phyloP scores from a whole-genome alignment of 805 yeast species.

The Scheffersomyces ergatensis region DNA sequence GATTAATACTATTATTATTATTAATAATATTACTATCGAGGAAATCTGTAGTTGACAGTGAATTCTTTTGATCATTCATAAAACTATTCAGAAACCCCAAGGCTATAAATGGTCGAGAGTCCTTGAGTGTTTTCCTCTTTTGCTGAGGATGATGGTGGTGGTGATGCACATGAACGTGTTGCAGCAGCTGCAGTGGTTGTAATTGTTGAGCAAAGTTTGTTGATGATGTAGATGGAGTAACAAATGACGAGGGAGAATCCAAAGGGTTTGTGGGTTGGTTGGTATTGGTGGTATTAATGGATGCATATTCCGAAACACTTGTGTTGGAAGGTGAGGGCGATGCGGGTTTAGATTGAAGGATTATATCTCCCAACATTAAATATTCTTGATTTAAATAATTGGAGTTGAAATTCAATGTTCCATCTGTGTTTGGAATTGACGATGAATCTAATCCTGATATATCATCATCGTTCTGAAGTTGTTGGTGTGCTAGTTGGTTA shows the following conservation, averaged over 20 bases:
- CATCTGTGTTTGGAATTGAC: neutral
- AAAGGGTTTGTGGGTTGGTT: neutral
- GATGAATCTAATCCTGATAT: neutral
- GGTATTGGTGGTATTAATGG: no score
- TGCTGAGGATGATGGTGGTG: neutral
- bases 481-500: no score
- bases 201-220: neutral
- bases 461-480: conserved; percentile 1
- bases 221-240: neutral
- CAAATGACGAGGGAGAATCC: neutral
- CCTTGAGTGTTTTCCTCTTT: conserved; percentile 11
- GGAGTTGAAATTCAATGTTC: conserved; percentile 26
- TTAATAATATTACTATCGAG: conserved; percentile 4
- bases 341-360: conserved; percentile 38
- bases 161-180: neutral
- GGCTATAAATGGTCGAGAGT: conserved; percentile 42
- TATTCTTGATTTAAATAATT: conserved; percentile 51
- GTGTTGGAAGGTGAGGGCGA: conserved; percentile 38
- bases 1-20: neutral
- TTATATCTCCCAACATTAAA: conserved; percentile 48
- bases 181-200: neutral
- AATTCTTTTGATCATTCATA: conserved; percentile 7
- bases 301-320: conserved; percentile 13
- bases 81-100: conserved; percentile 23
- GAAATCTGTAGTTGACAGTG: conserved; percentile 1